These are phyloP conservation scores for Suillus subaureus DNA, from an alignment of 768 basidiomycete species.

Conservation along the genomic window DNA sequence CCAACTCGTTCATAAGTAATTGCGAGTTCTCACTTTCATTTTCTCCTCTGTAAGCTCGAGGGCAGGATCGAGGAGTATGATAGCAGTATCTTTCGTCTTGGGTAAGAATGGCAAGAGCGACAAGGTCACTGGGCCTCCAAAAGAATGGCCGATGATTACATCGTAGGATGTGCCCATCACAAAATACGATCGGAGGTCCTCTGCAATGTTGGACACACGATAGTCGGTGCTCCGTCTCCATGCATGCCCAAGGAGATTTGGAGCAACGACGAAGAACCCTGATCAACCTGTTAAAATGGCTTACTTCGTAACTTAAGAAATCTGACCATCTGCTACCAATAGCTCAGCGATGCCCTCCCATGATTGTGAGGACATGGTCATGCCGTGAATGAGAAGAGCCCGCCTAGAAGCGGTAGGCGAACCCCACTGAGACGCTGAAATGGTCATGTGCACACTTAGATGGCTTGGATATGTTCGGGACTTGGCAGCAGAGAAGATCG, in stretches of 20 bases:
- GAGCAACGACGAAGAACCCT: neutral
- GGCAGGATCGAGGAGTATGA: conserved; percentile 2
- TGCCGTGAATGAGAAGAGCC: neutral
- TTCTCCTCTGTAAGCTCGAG: neutral
- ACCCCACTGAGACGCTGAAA: neutral
- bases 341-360: neutral
- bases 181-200: neutral
- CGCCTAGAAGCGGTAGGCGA: neutral
- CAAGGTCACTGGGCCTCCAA: neutral
- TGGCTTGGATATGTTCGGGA: neutral
- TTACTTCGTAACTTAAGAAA: neutral
- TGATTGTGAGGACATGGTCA: neutral
- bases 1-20: neutral
- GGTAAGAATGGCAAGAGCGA: neutral
- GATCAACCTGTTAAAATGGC: neutral
- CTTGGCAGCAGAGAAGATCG: neutral
- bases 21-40: neutral
- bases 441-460: neutral
- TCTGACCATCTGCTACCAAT: neutral
- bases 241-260: conserved; percentile 2
- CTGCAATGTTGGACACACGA: neutral
- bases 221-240: conserved; percentile 1
- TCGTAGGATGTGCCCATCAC: neutral
- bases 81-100: neutral
- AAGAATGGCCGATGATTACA: neutral